Conservation (phyloP, 2,329 filamentous ascomycete species). For the Paecilomyces dactylethromorphus region DNA sequence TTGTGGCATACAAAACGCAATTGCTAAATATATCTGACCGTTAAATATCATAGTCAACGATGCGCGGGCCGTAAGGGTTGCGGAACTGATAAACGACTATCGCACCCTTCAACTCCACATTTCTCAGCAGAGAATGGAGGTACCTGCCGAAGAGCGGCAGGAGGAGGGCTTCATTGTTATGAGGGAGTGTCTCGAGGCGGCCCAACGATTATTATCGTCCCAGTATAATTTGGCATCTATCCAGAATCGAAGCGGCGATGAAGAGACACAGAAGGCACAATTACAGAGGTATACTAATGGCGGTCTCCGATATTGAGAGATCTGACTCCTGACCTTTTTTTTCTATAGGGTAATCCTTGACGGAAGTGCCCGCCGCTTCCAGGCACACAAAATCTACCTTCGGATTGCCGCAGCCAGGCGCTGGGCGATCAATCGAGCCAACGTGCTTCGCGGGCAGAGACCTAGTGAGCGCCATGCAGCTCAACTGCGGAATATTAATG, state of each 20-base stretch:
- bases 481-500: conserved; percentile 44
- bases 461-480: conserved; percentile 41
- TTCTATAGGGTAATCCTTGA: conserved; percentile 52
- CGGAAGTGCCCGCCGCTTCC: conserved; percentile 53
- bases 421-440: conserved; percentile 51
- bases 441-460: conserved; percentile 45
- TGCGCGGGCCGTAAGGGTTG: conserved; percentile 55
- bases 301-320: not conserved
- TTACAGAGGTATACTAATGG: conserved; percentile 43
- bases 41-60: conserved; percentile 49
- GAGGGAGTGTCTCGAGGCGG: conserved; percentile 49
- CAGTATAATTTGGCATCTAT: conserved; percentile 44
- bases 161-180: conserved; percentile 55
- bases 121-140: conserved; percentile 45
- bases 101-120: conserved; percentile 56
- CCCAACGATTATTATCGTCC: conserved; percentile 47
- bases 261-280: conserved; percentile 51
- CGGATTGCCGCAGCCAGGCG: conserved; percentile 51
- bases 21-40: not conserved
- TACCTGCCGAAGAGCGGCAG: conserved; percentile 49
- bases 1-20: not conserved
- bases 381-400: conserved; percentile 56
- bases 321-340: conserved; percentile 9
- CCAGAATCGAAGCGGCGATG: conserved; percentile 37
- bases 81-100: conserved; percentile 60